Base-by-base conservation (phyloP, 2,329 filamentous ascomycete species). In the Pseudogymnoascus sp. region DNA sequence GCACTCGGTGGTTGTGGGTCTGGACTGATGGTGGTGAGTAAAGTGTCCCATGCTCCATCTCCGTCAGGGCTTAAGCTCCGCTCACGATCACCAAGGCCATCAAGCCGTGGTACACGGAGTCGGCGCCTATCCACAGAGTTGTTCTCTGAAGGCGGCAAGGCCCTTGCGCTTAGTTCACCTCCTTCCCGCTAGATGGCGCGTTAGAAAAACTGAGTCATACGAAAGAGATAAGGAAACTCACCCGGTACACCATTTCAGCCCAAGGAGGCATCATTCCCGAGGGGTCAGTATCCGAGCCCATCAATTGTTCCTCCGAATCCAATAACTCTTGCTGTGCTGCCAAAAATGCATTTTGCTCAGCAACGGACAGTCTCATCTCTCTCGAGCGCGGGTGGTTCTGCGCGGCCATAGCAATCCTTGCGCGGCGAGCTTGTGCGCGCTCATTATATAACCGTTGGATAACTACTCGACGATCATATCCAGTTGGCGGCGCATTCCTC, bases 81-180 rank as follows among this genome's bases (percentile, higher is more conserved):
- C 65, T 90, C 84, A 63, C 92, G 88, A 74, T 96, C 91, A 37
- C 91, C 92, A 13, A 96, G 81, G 3, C 91, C 91, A 73, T 95
- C 87, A 1, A 88, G 65, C 59, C 62, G 66, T 35, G 63, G 63
- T 60, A 66, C 63, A 33, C 63, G 64, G 35, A 63, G 31, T 33
- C 44, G 44, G 44, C 44, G 44, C 21, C 44, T 50, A 5, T 50
- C 44, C 3, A n/a, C 2, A 50, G 26, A 50, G 44, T 31, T 50
- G 26, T 31, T 50, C 44, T 50, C 44, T 31, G 44, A 50, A 31
- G 26, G 44, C 26, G 44, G 44, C 26, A 50, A 50, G 11, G 44
- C 44, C 9, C 8, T 50, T 50, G 44, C 26, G 9, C n/a, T 50
- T 50, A n/a, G 26, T 31, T 50, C 44, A 50, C 10, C 44, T 31